Percentiles rank a stretch among this genome's conserved stretches.
phyloP scores from a whole-genome alignment of 1,284 basidiomycete species.

The Peniophora sp. region DNA sequence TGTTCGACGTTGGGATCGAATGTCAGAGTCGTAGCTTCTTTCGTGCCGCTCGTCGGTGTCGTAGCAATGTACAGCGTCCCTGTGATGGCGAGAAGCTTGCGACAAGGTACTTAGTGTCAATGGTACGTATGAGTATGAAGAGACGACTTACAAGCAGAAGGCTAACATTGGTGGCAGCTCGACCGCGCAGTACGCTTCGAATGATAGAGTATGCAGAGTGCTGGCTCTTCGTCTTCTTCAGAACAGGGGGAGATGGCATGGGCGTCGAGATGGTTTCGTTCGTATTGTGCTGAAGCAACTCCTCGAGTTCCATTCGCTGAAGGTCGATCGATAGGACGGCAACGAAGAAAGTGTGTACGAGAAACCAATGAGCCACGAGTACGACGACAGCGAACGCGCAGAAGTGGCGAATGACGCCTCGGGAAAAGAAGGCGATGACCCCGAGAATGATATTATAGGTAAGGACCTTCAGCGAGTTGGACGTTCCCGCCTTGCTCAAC shows the following conservation, averaged over 20 bases:
- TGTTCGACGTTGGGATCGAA: constrained; percentile 28
- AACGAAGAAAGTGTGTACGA: constrained; percentile 89
- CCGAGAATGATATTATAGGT: constrained; percentile 81
- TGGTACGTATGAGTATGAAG: too few relatives aligned
- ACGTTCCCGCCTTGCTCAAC: constrained; percentile 80
- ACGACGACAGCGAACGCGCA: constrained; percentile 93
- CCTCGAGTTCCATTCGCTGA: constrained; percentile 81
- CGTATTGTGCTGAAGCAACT: constrained; percentile 65
- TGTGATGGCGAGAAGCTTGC: constrained; percentile 65
- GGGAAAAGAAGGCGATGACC: constrained; percentile 70
- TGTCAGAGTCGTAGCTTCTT: constrained; percentile 19
- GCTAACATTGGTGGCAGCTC: constrained; percentile 77
- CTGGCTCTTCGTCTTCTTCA: not conserved
- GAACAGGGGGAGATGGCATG: constrained; percentile 27
- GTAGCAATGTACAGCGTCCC: constrained; percentile 68
- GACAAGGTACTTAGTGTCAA: constrained; percentile 7
- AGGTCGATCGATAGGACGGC: constrained; percentile 88
- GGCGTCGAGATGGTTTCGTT: constrained; percentile 21
- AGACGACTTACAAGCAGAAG: constrained; percentile 56
- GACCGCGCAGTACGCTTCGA: constrained; percentile 54
- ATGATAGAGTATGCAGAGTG: constrained; percentile 7
- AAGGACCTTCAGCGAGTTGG: constrained; percentile 88
- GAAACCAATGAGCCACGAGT: constrained; percentile 92
- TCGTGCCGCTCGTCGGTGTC: constrained; percentile 34
- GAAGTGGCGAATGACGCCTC: constrained; percentile 85